Evolutionary conservation across 2,329 filamentous ascomycete genomes (phyloP), one percentile per base, ranked within the genome.

Genomic region (Phoma sp.): DNA sequence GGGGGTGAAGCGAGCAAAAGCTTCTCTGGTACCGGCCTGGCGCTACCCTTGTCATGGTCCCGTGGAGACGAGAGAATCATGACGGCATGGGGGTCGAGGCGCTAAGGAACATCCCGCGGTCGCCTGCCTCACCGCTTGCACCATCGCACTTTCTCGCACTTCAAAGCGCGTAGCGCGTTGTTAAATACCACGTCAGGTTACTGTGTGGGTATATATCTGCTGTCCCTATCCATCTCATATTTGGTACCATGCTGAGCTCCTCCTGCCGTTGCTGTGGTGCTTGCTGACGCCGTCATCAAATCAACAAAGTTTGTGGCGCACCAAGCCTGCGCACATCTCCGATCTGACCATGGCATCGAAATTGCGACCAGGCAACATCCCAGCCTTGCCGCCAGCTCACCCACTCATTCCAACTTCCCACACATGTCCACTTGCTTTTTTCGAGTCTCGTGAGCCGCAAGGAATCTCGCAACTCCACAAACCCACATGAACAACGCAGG

Each of bases 1-100:
- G 46, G 55, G 50, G 40, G 49, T 51, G 55, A 39, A 44, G 53
- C 46, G 50, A 37, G 50, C 43, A 61, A 56, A 58, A 54, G 51
- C 55, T 53, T 55, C 51, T 33, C 58, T 58, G 53, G 55, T 53
- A 46, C 33, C 31, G 46, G 46, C 39, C 46, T 51, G 48, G 46
- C 41, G 21, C 49, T 43, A 50, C 39, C 51, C 49, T 43, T 38
- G 48, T 48, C 43, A 55, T 50, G 52, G 45, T 48, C 45, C 38
- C 43, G 50, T 55, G 52, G 46, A 50, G 46, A 55, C 52, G 29
- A 47, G 19, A n/a, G 19, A 33, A 47, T 55, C 45, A 55, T 55
- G 52, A 50, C 52, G 52, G 47, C 52, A 55, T 55, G 52, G 52
- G 46, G 52, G 52, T 47, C 52, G 17, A 19, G 41, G 46, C 52